Evolutionary conservation across 306 rosid species (phyloP), one percentile per base, ranked within the genome.

Genomic region (Citrullus amarus): DNA sequence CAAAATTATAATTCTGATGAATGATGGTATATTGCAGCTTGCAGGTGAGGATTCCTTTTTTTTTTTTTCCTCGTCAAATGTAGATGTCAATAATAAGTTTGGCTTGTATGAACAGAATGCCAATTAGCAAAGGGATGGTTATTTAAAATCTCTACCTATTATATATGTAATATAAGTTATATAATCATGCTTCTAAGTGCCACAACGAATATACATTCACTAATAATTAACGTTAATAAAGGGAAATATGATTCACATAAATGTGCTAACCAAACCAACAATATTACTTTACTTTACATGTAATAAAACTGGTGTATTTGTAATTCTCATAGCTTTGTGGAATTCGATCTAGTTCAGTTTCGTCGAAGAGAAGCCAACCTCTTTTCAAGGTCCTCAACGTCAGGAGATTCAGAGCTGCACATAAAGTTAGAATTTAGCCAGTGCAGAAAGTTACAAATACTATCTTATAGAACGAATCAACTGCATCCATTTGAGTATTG

Each of bases 311-410:
- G 20, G 3, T 50, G 77, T 70, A 14, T 48, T 25, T 44, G 25
- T 28, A 72, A 50, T 4, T 50, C 76, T 7, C 57, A 14, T 9
- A 13, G 76, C 57, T 67, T 61, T 61, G 68, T 30, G 30, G 50
- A 66, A 44, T 46, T 44, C 58, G 8, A 70, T 83, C 12, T 41
- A 1, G 16, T 34, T 88, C 89, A 93, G 79, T 83, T 77, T 74
- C 92, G 92, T 55, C 98, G 87, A 74, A 94, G 94, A 28, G 98
- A 92, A 59, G 98, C 98, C 85, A 94, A 60, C 82, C 98, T 90
- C 96, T 89, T 94, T 69, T 90, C 98, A 73, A 94, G 97, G 14
- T 94, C 97, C 70, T 90, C 96, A 72, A 94, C 97, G 66, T 89
- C 94, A 51, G 90, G 75, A 78, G 96, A 76, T 82, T 85, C 88